A percentile compares a stretch with the other conserved stretches of the same genome.
Conservation (phyloP, 345 rosid genomes). For the Populus davidiana region DNA sequence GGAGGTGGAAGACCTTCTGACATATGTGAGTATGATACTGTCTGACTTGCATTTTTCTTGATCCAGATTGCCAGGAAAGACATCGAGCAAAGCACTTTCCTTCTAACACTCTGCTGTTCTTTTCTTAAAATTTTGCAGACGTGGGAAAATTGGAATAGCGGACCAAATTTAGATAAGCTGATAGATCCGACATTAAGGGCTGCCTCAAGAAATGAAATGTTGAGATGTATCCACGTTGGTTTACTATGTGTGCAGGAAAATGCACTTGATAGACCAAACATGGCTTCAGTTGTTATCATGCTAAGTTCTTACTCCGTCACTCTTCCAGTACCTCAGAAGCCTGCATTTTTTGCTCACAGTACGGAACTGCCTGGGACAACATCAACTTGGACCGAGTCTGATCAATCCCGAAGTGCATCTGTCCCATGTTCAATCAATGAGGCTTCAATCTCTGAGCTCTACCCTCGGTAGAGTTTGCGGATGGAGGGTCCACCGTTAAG, state of each 20-base stretch:
- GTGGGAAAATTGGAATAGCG: slow-evolving; percentile 30
- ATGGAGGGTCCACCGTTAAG: no score
- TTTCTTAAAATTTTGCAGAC: slow-evolving; percentile 10
- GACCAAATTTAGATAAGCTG: not conserved
- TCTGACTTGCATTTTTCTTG: not conserved
- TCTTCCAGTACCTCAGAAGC: not conserved
- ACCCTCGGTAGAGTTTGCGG: no score
- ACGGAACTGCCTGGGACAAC: no score
- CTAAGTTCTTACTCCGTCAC: not conserved
- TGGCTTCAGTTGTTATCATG: not conserved
- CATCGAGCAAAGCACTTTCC: no score
- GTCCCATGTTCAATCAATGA: no score
- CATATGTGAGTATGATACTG: slow-evolving; percentile 12
- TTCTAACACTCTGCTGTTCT: not conserved
- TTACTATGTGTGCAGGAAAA: slow-evolving; percentile 57
- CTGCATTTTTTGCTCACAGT: not conserved
- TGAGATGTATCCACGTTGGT: slow-evolving; percentile 52
- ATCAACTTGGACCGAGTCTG: no score
- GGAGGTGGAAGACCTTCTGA: slow-evolving; percentile 5
- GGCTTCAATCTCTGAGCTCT: no score
- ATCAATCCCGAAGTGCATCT: no score
- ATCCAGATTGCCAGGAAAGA: no score
- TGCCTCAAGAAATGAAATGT: slow-evolving; percentile 27
- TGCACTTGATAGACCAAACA: slow-evolving; percentile 20
- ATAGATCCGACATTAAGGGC: slow-evolving; percentile 9